These are phyloP conservation scores for Chaetomidium leptoderma DNA, from an alignment of 495 filamentous ascomycete genomes.

Conservation along the genomic window DNA sequence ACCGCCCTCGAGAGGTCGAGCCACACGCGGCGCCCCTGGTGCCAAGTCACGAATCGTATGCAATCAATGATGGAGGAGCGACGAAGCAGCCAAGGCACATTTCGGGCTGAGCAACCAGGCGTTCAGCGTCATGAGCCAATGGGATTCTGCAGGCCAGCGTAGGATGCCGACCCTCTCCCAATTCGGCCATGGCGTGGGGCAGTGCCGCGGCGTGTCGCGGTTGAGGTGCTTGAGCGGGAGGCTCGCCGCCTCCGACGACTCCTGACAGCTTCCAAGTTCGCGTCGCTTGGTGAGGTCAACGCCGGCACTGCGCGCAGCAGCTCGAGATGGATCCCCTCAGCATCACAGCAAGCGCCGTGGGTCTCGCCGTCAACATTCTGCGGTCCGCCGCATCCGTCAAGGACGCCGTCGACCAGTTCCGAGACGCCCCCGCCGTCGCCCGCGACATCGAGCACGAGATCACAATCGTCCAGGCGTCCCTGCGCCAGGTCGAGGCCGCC, in stretches of 20 bases:
- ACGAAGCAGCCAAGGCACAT: background rate
- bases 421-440: background rate
- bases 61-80: too few species aligned
- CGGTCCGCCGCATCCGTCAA: background rate
- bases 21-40: too few species aligned
- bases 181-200: background rate
- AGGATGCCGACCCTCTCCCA: background rate
- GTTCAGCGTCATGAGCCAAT: too few species aligned
- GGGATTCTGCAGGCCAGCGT: background rate
- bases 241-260: too few species aligned
- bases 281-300: too few species aligned
- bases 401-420: constrained; percentile 1
- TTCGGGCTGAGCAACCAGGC: background rate
- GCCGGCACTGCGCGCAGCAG: too few species aligned
- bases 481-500: background rate
- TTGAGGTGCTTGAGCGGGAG: too few species aligned
- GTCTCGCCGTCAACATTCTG: background rate
- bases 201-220: too few species aligned
- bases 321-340: background rate
- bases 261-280: too few species aligned
- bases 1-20: too few species aligned
- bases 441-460: constrained; percentile 1
- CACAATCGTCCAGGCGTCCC: background rate
- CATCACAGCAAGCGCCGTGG: background rate
- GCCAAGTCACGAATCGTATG: too few species aligned